Conservation (phyloP, 768 basidiomycete genomes). For the Holtermannia corniformis region DNA sequence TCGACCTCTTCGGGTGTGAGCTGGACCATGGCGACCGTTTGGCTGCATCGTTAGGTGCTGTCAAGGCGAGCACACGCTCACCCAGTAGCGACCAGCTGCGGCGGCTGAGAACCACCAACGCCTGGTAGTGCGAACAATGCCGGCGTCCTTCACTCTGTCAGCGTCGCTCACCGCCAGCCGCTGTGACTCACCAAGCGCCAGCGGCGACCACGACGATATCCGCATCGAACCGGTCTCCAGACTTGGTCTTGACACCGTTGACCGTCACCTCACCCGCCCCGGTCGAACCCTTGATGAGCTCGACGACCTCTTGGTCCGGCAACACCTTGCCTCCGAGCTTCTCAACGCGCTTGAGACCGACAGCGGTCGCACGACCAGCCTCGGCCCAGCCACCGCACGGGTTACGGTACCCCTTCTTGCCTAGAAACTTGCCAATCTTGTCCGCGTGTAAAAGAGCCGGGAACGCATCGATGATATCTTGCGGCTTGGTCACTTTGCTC, state of each 20-base stretch:
- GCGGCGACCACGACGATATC: constrained; percentile 47
- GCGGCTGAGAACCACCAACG: constrained; percentile 41
- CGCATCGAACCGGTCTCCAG: constrained; percentile 49
- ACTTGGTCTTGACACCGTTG: constrained; percentile 54
- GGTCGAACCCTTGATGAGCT: constrained; percentile 44
- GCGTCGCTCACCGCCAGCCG: constrained; percentile 48
- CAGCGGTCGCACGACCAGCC: constrained; percentile 56
- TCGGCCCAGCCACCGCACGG: constrained; percentile 75
- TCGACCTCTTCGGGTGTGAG: constrained; percentile 61
- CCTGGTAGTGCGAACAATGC: constrained; percentile 57
- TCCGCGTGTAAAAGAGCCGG: constrained; percentile 42
- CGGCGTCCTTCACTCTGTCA: constrained; percentile 74
- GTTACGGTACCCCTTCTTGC: constrained; percentile 56
- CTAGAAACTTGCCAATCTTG: constrained; percentile 23
- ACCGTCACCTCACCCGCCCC: constrained; percentile 33
- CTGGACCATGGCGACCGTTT: constrained; percentile 66
- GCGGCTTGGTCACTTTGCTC: constrained; percentile 42
- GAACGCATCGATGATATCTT: constrained; percentile 48
- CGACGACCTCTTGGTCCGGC: constrained; percentile 52
- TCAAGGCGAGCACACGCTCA: constrained; percentile 39
- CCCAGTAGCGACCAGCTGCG: constrained; percentile 69
- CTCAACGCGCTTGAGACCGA: constrained; percentile 52
- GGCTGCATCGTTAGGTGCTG: constrained; percentile 46
- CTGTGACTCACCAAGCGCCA: constrained; percentile 27
- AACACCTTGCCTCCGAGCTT: constrained; percentile 55